These are phyloP conservation scores for Albugo laibachii DNA, from an alignment of 352 stramenopile species.

Conservation along the genomic window DNA sequence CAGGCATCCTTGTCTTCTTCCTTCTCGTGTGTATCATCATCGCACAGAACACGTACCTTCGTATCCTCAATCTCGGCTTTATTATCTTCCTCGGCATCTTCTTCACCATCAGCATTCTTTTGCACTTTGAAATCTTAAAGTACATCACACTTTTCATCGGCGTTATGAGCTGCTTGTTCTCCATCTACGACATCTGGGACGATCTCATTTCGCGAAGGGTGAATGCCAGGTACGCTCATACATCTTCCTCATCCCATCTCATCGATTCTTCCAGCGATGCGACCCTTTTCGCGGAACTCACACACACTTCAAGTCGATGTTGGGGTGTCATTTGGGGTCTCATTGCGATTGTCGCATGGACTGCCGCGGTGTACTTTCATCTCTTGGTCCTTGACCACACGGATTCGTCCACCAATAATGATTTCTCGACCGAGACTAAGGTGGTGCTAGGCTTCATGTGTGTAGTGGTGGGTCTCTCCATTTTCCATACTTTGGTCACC, in stretches of 20 bases:
- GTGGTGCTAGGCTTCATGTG: constrained; percentile 24
- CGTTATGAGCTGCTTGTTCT: constrained; percentile 83
- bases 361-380: constrained; percentile 68
- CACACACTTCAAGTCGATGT: constrained; percentile 76
- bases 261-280: constrained; percentile 30
- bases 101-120: constrained; percentile 46
- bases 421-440: constrained; percentile 36
- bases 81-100: constrained; percentile 63
- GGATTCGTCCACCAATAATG: constrained; percentile 23
- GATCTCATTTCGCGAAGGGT: constrained; percentile 78
- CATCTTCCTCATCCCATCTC: neutral
- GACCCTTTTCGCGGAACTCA: constrained; percentile 79
- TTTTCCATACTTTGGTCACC: constrained; percentile 50
- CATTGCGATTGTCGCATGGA: constrained; percentile 53
- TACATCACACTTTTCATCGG: constrained; percentile 79
- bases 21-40: constrained; percentile 74
- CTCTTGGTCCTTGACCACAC: constrained; percentile 43
- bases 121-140: constrained; percentile 37
- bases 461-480: constrained; percentile 24
- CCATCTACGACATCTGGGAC: constrained; percentile 83
- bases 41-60: constrained; percentile 74
- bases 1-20: constrained; percentile 75
- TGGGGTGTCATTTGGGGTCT: constrained; percentile 80
- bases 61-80: constrained; percentile 65
- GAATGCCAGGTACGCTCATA: constrained; percentile 32